Percentiles rank a stretch among this genome's conserved stretches.
These are phyloP conservation scores for Laburnicola sp. DNA, from an alignment of 2,329 filamentous ascomycete species.

Conservation along the genomic window DNA sequence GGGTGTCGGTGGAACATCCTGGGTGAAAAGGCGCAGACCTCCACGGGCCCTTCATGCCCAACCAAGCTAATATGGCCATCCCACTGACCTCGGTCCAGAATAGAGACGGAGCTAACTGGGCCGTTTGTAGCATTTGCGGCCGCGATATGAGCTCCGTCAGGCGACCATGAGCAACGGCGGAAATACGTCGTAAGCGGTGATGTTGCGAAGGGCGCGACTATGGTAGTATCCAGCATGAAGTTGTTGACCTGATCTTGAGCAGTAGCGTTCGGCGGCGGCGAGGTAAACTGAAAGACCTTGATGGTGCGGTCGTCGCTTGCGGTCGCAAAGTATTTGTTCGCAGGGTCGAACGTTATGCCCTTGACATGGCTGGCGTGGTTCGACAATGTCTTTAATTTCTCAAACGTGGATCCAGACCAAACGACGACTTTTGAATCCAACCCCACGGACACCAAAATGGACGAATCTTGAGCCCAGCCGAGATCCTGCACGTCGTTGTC, in stretches of 20 bases:
- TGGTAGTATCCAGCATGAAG: slow-evolving; percentile 91
- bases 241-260: slow-evolving; percentile 96
- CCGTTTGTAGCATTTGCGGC: slow-evolving; percentile 97
- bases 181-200: slow-evolving; percentile 97
- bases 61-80: slow-evolving; percentile 97
- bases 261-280: slow-evolving; percentile 82
- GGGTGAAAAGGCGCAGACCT: slow-evolving; percentile 96
- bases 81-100: slow-evolving; percentile 90
- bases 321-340: slow-evolving; percentile 98
- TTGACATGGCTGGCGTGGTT: slow-evolving; percentile 98
- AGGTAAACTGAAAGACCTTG: slow-evolving; percentile 93
- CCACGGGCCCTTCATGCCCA: slow-evolving; percentile 93
- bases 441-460: slow-evolving; percentile 91
- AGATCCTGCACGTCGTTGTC: slow-evolving; percentile 99
- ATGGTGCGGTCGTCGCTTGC: slow-evolving; percentile 96
- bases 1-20: slow-evolving; percentile 79
- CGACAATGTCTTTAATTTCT: slow-evolving; percentile 91
- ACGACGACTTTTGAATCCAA: slow-evolving; percentile 97
- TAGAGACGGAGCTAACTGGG: slow-evolving; percentile 94
- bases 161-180: slow-evolving; percentile 93
- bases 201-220: slow-evolving; percentile 81
- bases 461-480: slow-evolving; percentile 95
- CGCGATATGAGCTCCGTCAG: slow-evolving; percentile 94
- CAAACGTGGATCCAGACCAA: slow-evolving; percentile 97
- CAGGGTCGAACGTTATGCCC: slow-evolving; percentile 96